Conservation (phyloP, 1,139 yeast genomes). For the Citeromyces hawaiiensis region DNA sequence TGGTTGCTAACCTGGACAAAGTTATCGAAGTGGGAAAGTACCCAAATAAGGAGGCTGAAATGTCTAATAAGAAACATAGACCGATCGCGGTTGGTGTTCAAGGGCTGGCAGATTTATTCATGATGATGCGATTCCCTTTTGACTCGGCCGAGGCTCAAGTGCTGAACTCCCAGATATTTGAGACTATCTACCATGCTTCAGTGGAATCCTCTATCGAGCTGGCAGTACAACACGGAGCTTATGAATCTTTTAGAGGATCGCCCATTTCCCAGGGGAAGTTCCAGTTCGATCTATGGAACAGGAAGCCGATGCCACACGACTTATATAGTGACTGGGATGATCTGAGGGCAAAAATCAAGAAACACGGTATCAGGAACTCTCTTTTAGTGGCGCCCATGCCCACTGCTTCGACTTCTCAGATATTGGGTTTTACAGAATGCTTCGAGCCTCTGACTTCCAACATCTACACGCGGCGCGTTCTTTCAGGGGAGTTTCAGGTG, state of each 20-base stretch:
- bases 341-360: constrained; percentile 25
- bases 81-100: constrained; percentile 51
- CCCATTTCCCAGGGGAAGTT: constrained; percentile 41
- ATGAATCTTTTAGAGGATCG: constrained; percentile 35
- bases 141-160: constrained; percentile 38
- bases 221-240: constrained; percentile 33
- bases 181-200: constrained; percentile 46
- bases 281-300: constrained; percentile 42
- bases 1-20: constrained; percentile 35
- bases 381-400: constrained; percentile 51
- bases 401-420: constrained; percentile 52
- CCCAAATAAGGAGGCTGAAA: constrained; percentile 35
- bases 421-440: constrained; percentile 44
- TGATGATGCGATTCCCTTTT: constrained; percentile 36
- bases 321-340: constrained; percentile 37
- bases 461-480: constrained; percentile 39
- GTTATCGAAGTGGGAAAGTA: constrained; percentile 39
- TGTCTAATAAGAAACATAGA: constrained; percentile 36
- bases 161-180: constrained; percentile 39
- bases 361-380: constrained; percentile 38
- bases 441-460: constrained; percentile 49
- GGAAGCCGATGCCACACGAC: constrained; percentile 26
- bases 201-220: constrained; percentile 40
- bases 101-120: constrained; percentile 44
- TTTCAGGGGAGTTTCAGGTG: constrained; percentile 46